Evolutionary conservation across 768 basidiomycete genomes (phyloP), one percentile per base, ranked within the genome.

Genomic region (Kwoniella bestiolae): DNA sequence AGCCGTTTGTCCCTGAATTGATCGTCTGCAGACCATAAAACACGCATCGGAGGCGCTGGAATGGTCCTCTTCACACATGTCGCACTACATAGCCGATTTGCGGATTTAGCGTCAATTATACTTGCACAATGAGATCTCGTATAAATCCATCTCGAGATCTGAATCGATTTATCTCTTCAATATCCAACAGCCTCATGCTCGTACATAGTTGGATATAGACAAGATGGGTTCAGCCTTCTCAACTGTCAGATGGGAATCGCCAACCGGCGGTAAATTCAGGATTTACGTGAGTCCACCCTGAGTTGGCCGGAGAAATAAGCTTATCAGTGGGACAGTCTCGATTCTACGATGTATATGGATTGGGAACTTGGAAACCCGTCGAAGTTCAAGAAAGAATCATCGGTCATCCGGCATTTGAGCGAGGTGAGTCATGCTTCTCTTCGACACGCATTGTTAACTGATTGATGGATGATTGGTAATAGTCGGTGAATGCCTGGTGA

Each of bases 291-390:
- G 60, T 51, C 44, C 38, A 21, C 26, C 21, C 50, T 31, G 23
- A 4, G 5, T 2, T 16, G 46, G 6, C 46, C n/a, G 14, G 46
- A 47, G 46, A 52, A 56, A 11, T 56, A 35, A 56, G n/a, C 55
- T 35, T 44, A 56, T 56, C 38, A n/a, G 18, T 56, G 9, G 26
- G 14, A 50, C 35, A 61, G 60, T 61, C 60, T 11, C 31, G 60
- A 7, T 61, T 61, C 23, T 61, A 61, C 50, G 60, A 61, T 53
- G 49, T 61, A 9, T 61, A 61, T 38, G 60, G 49, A 34, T 61
- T 51, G 26, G 49, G 12, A n/a, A 23, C 52, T 12, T 61, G 60
- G 60, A 53, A 29, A 16, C 60, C 60, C 4, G 50, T 44, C 14
- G 60, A 50, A 35, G 60, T 61, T 4, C 32, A 61, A 38, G 60